These are phyloP conservation scores for Penicillium robsamsonii DNA, from an alignment of 495 filamentous ascomycete genomes.

Conservation along the genomic window DNA sequence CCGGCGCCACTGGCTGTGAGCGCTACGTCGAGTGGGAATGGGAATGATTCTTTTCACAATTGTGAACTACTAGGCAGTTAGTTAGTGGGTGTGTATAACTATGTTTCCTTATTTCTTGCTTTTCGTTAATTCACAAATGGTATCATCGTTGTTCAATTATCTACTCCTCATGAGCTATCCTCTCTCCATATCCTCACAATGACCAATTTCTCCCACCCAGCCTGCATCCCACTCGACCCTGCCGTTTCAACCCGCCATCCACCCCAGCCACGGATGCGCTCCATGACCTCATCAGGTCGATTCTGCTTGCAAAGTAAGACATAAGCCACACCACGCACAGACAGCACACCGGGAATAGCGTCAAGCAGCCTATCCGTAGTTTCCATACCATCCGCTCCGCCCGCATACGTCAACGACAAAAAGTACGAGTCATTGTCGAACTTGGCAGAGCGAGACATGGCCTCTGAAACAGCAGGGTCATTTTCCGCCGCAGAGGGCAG, in stretches of 20 bases:
- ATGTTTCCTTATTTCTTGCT: background rate
- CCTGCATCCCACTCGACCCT: conserved; percentile 76
- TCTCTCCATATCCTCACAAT: conserved; percentile 74
- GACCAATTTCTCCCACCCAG: conserved; percentile 87
- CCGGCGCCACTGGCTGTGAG: background rate
- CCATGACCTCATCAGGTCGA: conserved; percentile 70
- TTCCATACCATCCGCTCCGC: conserved; percentile 89
- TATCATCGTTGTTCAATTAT: conserved; percentile 5
- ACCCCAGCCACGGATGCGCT: conserved; percentile 56
- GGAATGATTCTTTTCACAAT: background rate
- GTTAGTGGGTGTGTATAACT: background rate
- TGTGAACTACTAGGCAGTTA: background rate
- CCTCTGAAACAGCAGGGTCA: conserved; percentile 11
- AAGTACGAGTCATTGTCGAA: conserved; percentile 76
- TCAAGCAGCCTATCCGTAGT: conserved; percentile 75
- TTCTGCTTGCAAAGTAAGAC: conserved; percentile 88
- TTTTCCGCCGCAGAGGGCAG: conserved; percentile 35
- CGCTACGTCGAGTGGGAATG: background rate
- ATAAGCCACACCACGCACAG: conserved; percentile 74
- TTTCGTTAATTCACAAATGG: background rate
- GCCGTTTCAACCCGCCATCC: conserved; percentile 77
- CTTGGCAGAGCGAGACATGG: conserved; percentile 30
- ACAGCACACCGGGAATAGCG: conserved; percentile 61
- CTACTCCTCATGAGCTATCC: background rate
- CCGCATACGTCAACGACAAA: conserved; percentile 83